Evolutionary conservation across 2,329 filamentous ascomycete genomes (phyloP), one percentile per base, ranked within the genome.

Genomic region (Phaeosphaeria sp.): DNA sequence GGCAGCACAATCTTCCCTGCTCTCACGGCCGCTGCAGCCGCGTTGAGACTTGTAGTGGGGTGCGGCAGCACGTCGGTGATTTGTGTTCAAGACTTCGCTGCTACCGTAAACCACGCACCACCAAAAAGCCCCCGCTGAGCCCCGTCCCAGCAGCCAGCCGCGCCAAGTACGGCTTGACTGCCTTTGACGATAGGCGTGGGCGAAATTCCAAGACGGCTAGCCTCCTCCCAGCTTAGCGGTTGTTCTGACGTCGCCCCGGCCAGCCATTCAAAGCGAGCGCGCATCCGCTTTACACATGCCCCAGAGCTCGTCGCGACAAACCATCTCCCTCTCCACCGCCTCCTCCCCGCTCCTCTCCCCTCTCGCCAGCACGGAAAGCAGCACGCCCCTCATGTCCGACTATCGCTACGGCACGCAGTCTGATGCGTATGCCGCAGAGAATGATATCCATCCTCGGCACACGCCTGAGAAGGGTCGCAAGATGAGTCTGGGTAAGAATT

Each of bases 401-500:
- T 62, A 69, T 62, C 63, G 72, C 59, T 68, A 72, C 52, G 73
- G 68, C 49, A 74, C 66, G 33, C 73, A 76, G 62, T 72, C 70
- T 18, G 72, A 76, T 65, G 73, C 72, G 39, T 72, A 71, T 59
- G 60, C 59, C 41, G 73, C 73, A 46, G 72, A 74, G 49, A 65
- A 72, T 52, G 72, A 73, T 52, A 33, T 73, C 22, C 62, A 65
- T 54, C 65, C 62, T 15, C 58, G 68, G 36, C 59, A 50, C 54
- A 56, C 50, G 39, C 44, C 54, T 50, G 51, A 63, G 22, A 75
- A 73, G 55, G 65, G 69, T 23, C 62, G 67, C 54, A 74, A 72
- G 52, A 21, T 69, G 54, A 71, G 67, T 47, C 43, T 66, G 46
- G 56, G 52, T 50, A 68, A 64, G 44, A 67, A 64, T 36, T 54